phyloP scores from a whole-genome alignment of 1,284 basidiomycete genomes.

The Naganishia sp. region DNA sequence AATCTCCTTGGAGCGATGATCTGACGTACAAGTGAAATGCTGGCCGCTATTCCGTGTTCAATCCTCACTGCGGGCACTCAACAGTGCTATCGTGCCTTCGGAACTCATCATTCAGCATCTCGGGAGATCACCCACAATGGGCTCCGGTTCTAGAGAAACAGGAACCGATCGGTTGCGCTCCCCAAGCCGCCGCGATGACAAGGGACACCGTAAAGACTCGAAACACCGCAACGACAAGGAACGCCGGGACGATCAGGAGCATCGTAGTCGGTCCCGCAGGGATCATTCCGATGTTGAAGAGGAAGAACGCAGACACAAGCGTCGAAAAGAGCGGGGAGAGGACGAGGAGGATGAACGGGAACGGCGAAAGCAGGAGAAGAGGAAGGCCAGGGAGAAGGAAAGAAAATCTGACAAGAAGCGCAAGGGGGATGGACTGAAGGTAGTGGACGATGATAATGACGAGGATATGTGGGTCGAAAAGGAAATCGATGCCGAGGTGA shows the following conservation, averaged over 20 bases:
- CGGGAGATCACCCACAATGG: background rate
- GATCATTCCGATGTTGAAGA: constrained; percentile 34
- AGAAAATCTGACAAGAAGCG: constrained; percentile 36
- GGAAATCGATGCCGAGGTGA: constrained; percentile 75
- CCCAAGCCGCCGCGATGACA: constrained; percentile 10
- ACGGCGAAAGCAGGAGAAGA: constrained; percentile 55
- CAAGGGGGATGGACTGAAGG: constrained; percentile 41
- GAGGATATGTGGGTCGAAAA: constrained; percentile 84
- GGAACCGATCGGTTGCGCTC: constrained; percentile 17
- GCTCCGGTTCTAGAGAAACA: constrained; percentile 5
- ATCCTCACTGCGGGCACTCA: too few species aligned
- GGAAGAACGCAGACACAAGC: constrained; percentile 35
- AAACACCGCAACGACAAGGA: constrained; percentile 20
- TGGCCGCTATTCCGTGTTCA: too few species aligned
- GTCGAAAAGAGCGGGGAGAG: constrained; percentile 53
- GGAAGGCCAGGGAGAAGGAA: constrained; percentile 38
- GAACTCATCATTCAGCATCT: too few species aligned
- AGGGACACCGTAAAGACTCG: constrained; percentile 14
- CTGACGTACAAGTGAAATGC: too few species aligned
- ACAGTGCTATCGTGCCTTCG: too few species aligned
- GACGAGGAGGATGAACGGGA: constrained; percentile 41
- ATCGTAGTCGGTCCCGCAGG: constrained; percentile 11
- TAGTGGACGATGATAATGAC: constrained; percentile 68
- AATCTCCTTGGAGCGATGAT: too few species aligned
- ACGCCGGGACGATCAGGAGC: constrained; percentile 15